A percentile compares a stretch with the other conserved stretches of the same genome.
Evolutionary conservation across 1,139 yeast species (phyloP).

Genomic region (Lodderomyces pseudojiufengensis): DNA sequence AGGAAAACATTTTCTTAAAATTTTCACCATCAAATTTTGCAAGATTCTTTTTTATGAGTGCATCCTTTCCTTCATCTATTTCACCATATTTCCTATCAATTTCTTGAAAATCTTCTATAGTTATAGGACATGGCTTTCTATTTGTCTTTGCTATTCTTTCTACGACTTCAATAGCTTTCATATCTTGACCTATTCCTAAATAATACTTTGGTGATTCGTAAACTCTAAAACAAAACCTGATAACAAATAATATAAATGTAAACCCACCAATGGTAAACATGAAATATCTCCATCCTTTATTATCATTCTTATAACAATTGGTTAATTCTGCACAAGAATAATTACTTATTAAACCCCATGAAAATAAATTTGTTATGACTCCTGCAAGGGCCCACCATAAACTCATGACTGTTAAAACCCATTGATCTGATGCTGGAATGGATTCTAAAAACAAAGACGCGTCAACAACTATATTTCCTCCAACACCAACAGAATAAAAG

Average conservation of each 20-base stretch:
- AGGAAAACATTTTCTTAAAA: slow-evolving; percentile 24
- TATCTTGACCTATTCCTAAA: slow-evolving; percentile 38
- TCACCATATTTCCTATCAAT: slow-evolving; percentile 22
- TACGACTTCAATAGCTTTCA: slow-evolving; percentile 31
- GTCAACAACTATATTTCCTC: slow-evolving; percentile 45
- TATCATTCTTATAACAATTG: slow-evolving; percentile 30
- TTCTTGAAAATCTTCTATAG: slow-evolving; percentile 28
- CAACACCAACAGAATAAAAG: slow-evolving; percentile 45
- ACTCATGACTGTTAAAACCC: slow-evolving; percentile 43
- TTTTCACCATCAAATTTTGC: too few relatives aligned
- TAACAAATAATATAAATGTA: slow-evolving; percentile 33
- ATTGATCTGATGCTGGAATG: slow-evolving; percentile 34
- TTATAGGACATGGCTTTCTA: slow-evolving; percentile 20
- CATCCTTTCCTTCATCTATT: background rate
- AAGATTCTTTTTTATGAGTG: too few relatives aligned
- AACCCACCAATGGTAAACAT: slow-evolving; percentile 40
- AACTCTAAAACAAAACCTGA: slow-evolving; percentile 34
- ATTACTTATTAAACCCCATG: slow-evolving; percentile 41
- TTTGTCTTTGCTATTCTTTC: slow-evolving; percentile 37
- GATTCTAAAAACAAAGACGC: slow-evolving; percentile 44
- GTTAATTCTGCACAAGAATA: slow-evolving; percentile 29
- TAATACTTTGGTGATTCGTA: slow-evolving; percentile 40
- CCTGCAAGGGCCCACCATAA: slow-evolving; percentile 46
- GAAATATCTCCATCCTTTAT: slow-evolving; percentile 45
- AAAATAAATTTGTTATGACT: slow-evolving; percentile 33